phyloP scores from a whole-genome alignment of 176 grass and related monocot species.

The Triticum urartu region DNA sequence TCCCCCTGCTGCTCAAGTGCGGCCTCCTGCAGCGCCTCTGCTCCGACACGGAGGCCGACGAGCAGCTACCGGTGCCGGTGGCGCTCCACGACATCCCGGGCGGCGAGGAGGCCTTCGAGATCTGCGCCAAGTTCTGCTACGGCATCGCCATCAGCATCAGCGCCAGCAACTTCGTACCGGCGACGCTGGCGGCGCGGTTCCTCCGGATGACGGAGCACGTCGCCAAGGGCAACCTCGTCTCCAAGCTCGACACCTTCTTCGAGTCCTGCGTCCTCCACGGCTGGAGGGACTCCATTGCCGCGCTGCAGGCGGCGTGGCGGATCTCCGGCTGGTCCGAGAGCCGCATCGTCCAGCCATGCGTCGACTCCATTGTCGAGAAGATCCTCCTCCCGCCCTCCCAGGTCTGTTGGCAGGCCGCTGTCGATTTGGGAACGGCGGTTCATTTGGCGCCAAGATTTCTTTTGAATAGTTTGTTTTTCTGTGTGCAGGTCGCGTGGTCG shows the following conservation, averaged over 20 bases:
- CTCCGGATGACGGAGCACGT: conserved; percentile 84
- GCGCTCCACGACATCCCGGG: conserved; percentile 81
- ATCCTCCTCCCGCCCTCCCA: conserved; percentile 64
- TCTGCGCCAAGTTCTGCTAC: conserved; percentile 98
- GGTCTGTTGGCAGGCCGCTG: not conserved
- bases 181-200: conserved; percentile 67
- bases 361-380: conserved; percentile 85
- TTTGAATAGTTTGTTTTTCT: not conserved
- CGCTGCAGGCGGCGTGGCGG: conserved; percentile 61
- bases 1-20: conserved; percentile 95
- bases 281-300: conserved; percentile 71
- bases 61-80: conserved; percentile 38
- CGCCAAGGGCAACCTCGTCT: conserved; percentile 69
- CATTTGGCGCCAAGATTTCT: not conserved
- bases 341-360: conserved; percentile 74
- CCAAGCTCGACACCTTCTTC: conserved; percentile 84
- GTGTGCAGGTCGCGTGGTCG: conserved; percentile 75
- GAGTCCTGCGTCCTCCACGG: conserved; percentile 73
- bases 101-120: conserved; percentile 76
- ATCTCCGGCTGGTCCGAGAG: conserved; percentile 82
- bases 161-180: conserved; percentile 64
- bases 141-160: conserved; percentile 81
- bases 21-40: conserved; percentile 78
- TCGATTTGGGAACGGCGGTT: not conserved
- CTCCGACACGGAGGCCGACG: conserved; percentile 53